Base-by-base conservation (phyloP, 495 filamentous ascomycete genomes). In the Evernia prunastri region DNA sequence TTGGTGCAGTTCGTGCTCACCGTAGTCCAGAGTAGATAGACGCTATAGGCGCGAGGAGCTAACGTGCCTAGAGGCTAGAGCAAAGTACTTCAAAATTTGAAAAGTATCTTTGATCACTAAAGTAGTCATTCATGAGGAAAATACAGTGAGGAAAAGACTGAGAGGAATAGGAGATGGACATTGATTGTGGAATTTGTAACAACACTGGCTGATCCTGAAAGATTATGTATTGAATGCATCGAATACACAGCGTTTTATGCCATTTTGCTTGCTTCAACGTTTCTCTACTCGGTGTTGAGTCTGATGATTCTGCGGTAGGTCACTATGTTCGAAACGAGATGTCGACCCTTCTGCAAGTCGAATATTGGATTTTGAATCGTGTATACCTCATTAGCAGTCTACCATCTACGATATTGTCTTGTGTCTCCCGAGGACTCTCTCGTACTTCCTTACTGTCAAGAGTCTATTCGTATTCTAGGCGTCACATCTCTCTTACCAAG, bases 1-100 rank as follows among this genome's bases (percentile, higher is more conserved):
- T 42, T 18, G 11, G 18, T 18, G 36, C 1, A 43, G 5, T 18
- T 42, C 7, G n/a, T 18, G 61, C 53, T 23, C 10, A 31, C 61
- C 61, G 61, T 63, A n/a, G n/a, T n/a, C n/a, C n/a, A n/a, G n/a
- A n/a, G n/a, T n/a, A 56, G 18, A 63, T 33, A 59, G 20, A 33
- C 58, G 58, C 39, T 29, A 56, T 57, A 36, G 20, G 17, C 60
- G 60, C 53, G 20, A 40, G 25, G 39, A 56, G 13, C 27, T 43
- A 6, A 37, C 12, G 36, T 37, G 36, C 12, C 36, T 37, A 37
- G 36, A 37, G 43, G 9, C 43, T 53, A 31, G 49, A 53, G 49
- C 25, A 13, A 23, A 23, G 4, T 53, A 31, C 40, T 20, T 43
- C 3, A 43, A 17, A 17, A n/a, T n/a, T 20, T 18, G 10, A 43